Evolutionary conservation across 2,329 filamentous ascomycete genomes (phyloP), one percentile per base, ranked within the genome.

Genomic region (Sarocladium brachiariae): DNA sequence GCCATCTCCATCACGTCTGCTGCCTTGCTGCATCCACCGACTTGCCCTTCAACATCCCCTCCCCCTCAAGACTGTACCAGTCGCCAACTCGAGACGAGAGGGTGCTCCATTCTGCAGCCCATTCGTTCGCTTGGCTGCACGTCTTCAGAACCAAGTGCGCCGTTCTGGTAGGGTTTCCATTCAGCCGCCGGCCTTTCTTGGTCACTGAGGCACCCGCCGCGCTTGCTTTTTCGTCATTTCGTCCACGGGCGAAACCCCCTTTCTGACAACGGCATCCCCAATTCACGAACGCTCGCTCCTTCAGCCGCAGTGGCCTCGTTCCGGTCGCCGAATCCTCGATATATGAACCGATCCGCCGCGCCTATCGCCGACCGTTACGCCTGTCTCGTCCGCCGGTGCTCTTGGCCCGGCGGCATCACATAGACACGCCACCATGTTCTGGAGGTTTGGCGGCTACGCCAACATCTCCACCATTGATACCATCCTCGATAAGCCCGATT

Each of bases 381-480:
- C 52, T 55, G 57, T 56, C 57, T 56, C 59, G 59, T 63, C 62
- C 43, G 45, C 53, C 53, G 53, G 53, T 55, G 53, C 53, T 53
- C 53, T 54, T 59, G 56, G 56, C 59, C 60, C 62, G 60, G 65
- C 59, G 63, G 61, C 57, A 62, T 62, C 59, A 61, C 59, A 54
- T 57, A 61, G 58, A 55, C 51, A 61, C 62, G 66, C 65, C 84
- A 92, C 70, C 76, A 99, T 99, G 93, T 99, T 99, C 73, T 99
- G 93, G 93, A 87, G 92, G 73, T 99, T 97, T 79, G 92, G 93
- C 79, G 90, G 90, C 65, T 97, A 97, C 79, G 89, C 91, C 77
- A 95, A 89, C 78, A 87, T 96, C 72, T 96, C 92, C 63, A 87
- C 91, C 65, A 89, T 99, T 70, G 93, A 97, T 71, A 90, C 86